Percentiles rank a stretch among this genome's conserved stretches.
Conservation (phyloP, 345 rosid species). For the Schrenkiella parvula region DNA sequence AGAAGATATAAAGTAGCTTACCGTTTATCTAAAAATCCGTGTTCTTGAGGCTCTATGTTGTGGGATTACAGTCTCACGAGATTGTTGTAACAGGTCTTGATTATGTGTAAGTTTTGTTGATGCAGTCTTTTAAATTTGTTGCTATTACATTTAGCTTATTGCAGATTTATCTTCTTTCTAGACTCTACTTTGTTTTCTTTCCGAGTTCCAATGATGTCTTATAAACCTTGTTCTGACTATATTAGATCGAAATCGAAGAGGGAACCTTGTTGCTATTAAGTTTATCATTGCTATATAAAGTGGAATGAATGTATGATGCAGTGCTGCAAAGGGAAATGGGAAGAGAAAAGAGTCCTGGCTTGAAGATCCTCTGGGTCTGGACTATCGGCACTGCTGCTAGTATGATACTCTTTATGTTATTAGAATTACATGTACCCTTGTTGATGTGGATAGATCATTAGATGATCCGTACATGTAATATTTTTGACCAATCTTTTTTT, state of each 20-base stretch:
- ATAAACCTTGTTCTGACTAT: background rate
- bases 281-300: background rate
- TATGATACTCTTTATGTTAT: slow-evolving; percentile 7
- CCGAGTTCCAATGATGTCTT: background rate
- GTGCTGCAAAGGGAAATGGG: slow-evolving; percentile 33
- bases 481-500: background rate
- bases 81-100: background rate
- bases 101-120: background rate
- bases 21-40: background rate
- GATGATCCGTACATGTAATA: background rate
- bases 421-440: background rate
- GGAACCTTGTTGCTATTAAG: too few species aligned
- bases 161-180: background rate
- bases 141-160: background rate
- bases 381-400: slow-evolving; percentile 82
- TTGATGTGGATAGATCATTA: background rate
- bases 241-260: background rate
- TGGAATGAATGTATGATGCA: slow-evolving; percentile 14
- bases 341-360: slow-evolving; percentile 69
- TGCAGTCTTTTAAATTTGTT: background rate
- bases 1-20: background rate
- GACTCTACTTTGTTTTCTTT: background rate
- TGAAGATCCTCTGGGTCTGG: slow-evolving; percentile 85
- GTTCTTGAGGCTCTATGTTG: background rate
- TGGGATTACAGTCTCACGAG: background rate